Evolutionary conservation across 352 stramenopile species (phyloP), one percentile per base, ranked within the genome.

Genomic region (Pythium dissimile): DNA sequence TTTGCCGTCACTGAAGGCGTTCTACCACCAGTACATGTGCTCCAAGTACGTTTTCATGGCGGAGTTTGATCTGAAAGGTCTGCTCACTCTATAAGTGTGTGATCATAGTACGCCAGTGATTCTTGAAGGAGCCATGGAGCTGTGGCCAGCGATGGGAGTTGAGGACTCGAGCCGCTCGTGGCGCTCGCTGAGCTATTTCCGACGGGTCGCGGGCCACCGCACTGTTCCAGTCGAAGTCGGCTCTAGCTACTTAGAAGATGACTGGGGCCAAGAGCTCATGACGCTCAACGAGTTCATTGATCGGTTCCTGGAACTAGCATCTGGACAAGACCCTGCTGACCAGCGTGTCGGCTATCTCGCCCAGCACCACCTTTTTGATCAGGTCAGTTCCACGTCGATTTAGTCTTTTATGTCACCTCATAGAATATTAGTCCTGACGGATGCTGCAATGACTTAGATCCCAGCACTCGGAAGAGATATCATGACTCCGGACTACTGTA

Each of bases 281-380:
- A 89, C 81, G 0, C 35, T 94, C 43, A 88, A 85, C 47, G 77
- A 84, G 34, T 94, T 94, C 50, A 68, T 94, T 9, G 81, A 94
- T 64, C 57, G 54, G 76, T 67, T 86, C 88, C 28, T 30, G 66
- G 30, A 58, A 12, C 45, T 49, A n/a, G n/a, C 6, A 20, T 16
- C 34, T 41, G 9, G 3, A 0, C 3, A 21, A 28, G 2, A n/a
- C 10, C 11, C 6, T 10, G 30, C 9, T 3, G 20, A 5, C 21
- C 32, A 8, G 21, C 24, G 3, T 15, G 49, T 80, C 5, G 88
- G 80, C 4, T 97, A 97, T 52, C 61, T 97, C 32, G 89, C 89
- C 0, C 89, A 97, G 63, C 86, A 97, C 37, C 73, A 88, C 50
- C 78, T 97, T 27, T 96, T 97, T 63, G 89, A 96, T 12, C 87